These are phyloP conservation scores for Solioccasus polychromus DNA, from an alignment of 768 basidiomycete genomes.

Conservation along the genomic window DNA sequence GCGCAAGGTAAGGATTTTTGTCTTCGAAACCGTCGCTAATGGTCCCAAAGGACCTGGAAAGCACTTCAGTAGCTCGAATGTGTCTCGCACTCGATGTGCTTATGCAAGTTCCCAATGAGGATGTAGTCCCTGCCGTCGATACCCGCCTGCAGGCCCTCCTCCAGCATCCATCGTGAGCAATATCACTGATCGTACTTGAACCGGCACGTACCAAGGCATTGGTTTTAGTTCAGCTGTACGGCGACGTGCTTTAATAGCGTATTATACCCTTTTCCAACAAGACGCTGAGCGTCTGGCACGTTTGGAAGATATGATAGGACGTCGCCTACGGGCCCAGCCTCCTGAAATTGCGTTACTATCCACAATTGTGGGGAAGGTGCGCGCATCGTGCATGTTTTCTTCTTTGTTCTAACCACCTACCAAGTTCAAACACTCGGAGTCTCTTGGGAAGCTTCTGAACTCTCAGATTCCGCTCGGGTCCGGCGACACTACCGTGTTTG, in stretches of 20 bases:
- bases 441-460: conserved; percentile 23
- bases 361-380: conserved; percentile 22
- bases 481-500: not conserved
- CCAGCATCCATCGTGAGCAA: conserved; percentile 73
- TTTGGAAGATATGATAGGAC: conserved; percentile 29
- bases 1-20: conserved; percentile 55
- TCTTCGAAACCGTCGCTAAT: conserved; percentile 5
- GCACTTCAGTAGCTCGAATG: conserved; percentile 49
- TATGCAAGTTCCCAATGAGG: conserved; percentile 56
- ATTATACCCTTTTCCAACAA: conserved; percentile 47
- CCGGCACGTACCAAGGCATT: conserved; percentile 4
- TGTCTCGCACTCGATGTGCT: conserved; percentile 73
- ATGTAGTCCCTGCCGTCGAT: conserved; percentile 76
- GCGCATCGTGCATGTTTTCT: conserved; percentile 1
- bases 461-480: conserved; percentile 16
- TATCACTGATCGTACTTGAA: conserved; percentile 22
- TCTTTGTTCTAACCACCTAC: conserved; percentile 4
- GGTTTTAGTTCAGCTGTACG: conserved; percentile 52
- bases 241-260: conserved; percentile 59
- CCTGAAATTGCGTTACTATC: conserved; percentile 7
- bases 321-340: conserved; percentile 10
- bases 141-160: conserved; percentile 61
- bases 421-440: conserved; percentile 24
- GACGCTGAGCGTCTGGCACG: conserved; percentile 46
- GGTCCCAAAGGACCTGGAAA: conserved; percentile 64